Conservation (phyloP, 73 alveolate species). For the Effrenium voratum region DNA sequence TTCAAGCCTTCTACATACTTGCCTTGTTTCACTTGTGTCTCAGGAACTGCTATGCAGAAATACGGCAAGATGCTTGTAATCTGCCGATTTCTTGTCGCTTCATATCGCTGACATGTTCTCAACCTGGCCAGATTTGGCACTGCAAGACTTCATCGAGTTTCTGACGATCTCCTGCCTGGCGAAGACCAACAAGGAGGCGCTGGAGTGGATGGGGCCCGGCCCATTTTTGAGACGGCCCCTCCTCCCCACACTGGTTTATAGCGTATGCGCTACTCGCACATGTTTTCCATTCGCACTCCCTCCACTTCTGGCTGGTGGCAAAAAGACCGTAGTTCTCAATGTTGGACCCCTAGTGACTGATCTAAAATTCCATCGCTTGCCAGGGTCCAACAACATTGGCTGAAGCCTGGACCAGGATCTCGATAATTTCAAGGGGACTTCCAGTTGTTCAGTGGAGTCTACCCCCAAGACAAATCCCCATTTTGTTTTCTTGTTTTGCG, state of each 20-base stretch:
- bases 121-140: slow-evolving; percentile 38
- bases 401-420: too few relatives aligned
- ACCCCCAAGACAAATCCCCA: too few relatives aligned
- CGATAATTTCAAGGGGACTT: too few relatives aligned
- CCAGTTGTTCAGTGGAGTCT: too few relatives aligned
- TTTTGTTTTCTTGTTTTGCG: too few relatives aligned
- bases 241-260: neutral
- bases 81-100: neutral
- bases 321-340: too few relatives aligned
- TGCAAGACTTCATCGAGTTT: slow-evolving; percentile 43
- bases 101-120: neutral
- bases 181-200: slow-evolving; percentile 60
- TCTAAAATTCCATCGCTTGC: too few relatives aligned
- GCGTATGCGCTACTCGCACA: neutral
- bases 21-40: neutral
- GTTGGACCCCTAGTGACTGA: too few relatives aligned
- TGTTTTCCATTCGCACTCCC: neutral
- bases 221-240: neutral
- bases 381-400: too few relatives aligned
- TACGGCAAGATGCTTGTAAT: too few relatives aligned
- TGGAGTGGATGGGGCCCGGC: neutral
- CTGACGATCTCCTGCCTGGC: slow-evolving; percentile 79
- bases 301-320: neutral
- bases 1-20: neutral
- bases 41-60: too few relatives aligned